Evolutionary conservation across 371 early-diverging fungal genomes (phyloP).

Genomic region (Syncephalastrum monosporum): DNA sequence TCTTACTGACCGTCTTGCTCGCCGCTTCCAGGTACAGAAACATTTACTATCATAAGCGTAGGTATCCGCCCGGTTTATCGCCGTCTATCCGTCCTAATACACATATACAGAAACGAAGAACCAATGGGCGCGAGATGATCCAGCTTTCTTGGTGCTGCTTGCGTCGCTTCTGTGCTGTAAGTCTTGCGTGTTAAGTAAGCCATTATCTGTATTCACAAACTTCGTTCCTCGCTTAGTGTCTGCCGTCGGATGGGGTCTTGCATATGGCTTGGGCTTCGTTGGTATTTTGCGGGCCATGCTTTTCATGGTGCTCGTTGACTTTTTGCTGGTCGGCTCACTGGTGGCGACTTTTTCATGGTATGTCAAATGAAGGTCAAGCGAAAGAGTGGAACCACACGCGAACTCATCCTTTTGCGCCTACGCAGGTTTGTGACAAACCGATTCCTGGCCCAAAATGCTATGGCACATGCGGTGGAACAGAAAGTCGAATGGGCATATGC

Average conservation of each 20-base stretch:
- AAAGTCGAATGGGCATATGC: conserved; percentile 92
- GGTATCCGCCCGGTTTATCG: conserved; percentile 10
- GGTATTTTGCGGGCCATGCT: conserved; percentile 66
- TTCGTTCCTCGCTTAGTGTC: conserved; percentile 48
- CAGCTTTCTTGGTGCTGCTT: conserved; percentile 81
- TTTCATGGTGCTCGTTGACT: conserved; percentile 78
- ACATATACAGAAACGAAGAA: conserved; percentile 82
- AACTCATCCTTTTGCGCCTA: background rate
- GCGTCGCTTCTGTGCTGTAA: conserved; percentile 61
- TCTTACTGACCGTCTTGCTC: conserved; percentile 2
- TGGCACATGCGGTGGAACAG: conserved; percentile 79
- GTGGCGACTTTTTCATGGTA: conserved; percentile 75
- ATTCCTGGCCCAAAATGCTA: conserved; percentile 72
- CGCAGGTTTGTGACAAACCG: conserved; percentile 74
- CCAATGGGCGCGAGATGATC: conserved; percentile 95
- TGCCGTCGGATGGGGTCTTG: conserved; percentile 74
- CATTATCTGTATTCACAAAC: background rate
- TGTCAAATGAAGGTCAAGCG: conserved; percentile 1
- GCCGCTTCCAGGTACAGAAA: conserved; percentile 69
- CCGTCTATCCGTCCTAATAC: background rate
- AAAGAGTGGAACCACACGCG: background rate
- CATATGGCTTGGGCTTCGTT: conserved; percentile 56
- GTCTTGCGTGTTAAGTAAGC: conserved; percentile 15
- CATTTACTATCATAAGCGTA: conserved; percentile 92
- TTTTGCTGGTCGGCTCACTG: conserved; percentile 64